Base-by-base conservation (phyloP, 2,329 filamentous ascomycete species). In the Meredithiella fracta region DNA sequence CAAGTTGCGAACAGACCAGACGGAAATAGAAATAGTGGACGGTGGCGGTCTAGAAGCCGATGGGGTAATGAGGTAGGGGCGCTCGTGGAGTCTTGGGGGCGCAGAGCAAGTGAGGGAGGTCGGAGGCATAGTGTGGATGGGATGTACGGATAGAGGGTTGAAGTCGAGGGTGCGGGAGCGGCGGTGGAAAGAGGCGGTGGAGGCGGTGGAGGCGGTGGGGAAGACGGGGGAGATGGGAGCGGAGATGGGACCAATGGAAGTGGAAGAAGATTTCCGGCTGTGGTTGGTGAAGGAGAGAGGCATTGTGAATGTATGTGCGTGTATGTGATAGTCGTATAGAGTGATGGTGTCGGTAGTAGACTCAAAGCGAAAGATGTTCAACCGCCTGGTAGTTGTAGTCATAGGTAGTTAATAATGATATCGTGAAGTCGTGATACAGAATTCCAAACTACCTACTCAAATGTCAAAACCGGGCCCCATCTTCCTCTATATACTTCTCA, bases 51-150 rank as follows among this genome's bases (percentile, higher is more conserved):
- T 44, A 50, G 54, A 42, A 1, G 47, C 25, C 2, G 44, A 51
- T 31, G 57, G 57, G 11, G 57, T 59, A 23, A 59, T 53, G 22
- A 59, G 42, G 29, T 50, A 59, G 11, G 57, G 57, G n/a, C 57
- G 57, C 40, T 59, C 57, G n/a, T 59, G 57, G 6, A 59, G 54
- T 17, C 57, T 53, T 15, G 57, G 57, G n/a, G 57, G 57, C 1
- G 57, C 54, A 20, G 52, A 34, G 29, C 29, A 34, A 11, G 29
- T 34, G 29, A 11, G 29, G 11, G 29, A 34, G 5, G 29, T 53
- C 15, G 57, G 57, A 17, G 57, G 57, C 1, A 54, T 50, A 15
- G 47, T 54, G 54, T 50, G 53, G 17, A 56, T 54, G 2, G 56
- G 56, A 50, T 59, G 53, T 23, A 52, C 55, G 26, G 50, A 53